These are phyloP conservation scores for Penicillium sp. DNA, from an alignment of 2,329 filamentous ascomycete genomes.

Conservation along the genomic window DNA sequence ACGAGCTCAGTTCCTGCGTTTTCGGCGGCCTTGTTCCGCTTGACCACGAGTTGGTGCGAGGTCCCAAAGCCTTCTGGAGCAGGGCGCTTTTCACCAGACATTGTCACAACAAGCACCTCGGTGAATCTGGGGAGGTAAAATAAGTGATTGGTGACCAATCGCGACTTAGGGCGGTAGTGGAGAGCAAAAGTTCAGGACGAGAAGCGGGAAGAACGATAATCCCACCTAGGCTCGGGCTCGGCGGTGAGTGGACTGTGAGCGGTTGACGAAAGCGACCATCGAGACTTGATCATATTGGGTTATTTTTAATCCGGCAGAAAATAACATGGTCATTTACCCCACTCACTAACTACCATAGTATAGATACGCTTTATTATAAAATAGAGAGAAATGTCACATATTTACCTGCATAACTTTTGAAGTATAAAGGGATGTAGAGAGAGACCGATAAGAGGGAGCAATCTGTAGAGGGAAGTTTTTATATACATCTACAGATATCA, in stretches of 20 bases:
- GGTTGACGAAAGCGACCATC: neutral
- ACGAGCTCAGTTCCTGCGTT: conserved; percentile 56
- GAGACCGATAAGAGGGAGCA: too few relatives aligned
- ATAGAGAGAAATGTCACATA: too few relatives aligned
- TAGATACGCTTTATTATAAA: too few relatives aligned
- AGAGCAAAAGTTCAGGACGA: conserved; percentile 18
- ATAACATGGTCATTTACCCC: neutral
- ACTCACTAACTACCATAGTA: neutral
- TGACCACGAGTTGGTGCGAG: conserved; percentile 74
- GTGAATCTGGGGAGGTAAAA: conserved; percentile 2
- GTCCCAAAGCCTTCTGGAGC: conserved; percentile 79
- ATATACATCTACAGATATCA: neutral
- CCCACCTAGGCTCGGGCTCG: conserved; percentile 17
- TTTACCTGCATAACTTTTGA: too few relatives aligned
- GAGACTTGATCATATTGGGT: neutral
- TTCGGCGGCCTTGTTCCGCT: conserved; percentile 74
- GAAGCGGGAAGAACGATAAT: conserved; percentile 26
- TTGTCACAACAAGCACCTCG: conserved; percentile 38
- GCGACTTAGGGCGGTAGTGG: conserved; percentile 1
- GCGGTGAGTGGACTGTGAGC: conserved; percentile 20
- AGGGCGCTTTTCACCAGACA: conserved; percentile 90
- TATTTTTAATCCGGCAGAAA: neutral
- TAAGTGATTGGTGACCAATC: conserved; percentile 3
- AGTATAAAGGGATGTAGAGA: too few relatives aligned
- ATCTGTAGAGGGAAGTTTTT: too few relatives aligned